A percentile compares a stretch with the other conserved stretches of the same genome.
These are phyloP conservation scores for Helianthus annuus DNA, from an alignment of 129 eudicot species.

Conservation along the genomic window HanXRQr2.0-SUNRISE NC_035444.2:79805325-79805824, in stretches of 20 bases:
- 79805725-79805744: background rate
- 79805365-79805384: background rate
- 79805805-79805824: too few species aligned
- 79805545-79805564: background rate
- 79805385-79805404: background rate
- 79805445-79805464: background rate
- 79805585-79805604: constrained; percentile 15
- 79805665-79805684: background rate
- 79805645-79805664: background rate
- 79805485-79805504: constrained; percentile 18
- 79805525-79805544: constrained; percentile 13
- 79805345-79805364: background rate
- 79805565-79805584: background rate
- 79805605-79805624: constrained; percentile 24
- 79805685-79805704: background rate
- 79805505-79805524: constrained; percentile 12
- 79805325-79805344: background rate
- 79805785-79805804: too few species aligned
- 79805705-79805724: too few species aligned
- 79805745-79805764: background rate
- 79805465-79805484: background rate
- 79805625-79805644: constrained; percentile 9
- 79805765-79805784: background rate
- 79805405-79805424: background rate
- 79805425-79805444: background rate